Percentiles rank a stretch among this genome's conserved stretches.
Conservation (phyloP, 805 yeast genomes). For the Citeromyces nyonsensis region DNA sequence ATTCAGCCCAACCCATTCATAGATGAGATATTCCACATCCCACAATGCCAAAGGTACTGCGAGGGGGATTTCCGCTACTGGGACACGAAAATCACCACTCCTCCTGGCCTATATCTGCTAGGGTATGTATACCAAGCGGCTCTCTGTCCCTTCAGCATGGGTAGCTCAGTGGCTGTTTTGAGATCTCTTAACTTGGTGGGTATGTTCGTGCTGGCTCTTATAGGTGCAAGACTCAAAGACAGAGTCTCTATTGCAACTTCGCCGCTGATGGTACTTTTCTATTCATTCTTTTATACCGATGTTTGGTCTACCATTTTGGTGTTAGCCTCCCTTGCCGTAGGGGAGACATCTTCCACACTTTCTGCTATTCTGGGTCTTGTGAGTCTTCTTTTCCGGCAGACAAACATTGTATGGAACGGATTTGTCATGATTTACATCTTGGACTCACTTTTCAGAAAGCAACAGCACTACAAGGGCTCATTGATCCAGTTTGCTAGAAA, state of each 20-base stretch:
- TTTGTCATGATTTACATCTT: constrained; percentile 39
- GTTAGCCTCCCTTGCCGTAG: constrained; percentile 31
- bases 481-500: constrained; percentile 15
- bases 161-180: constrained; percentile 21
- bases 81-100: constrained; percentile 91
- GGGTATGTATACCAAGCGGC: constrained; percentile 22
- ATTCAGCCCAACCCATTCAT: constrained; percentile 1
- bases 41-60: constrained; percentile 61
- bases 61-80: constrained; percentile 45
- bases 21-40: constrained; percentile 79
- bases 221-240: constrained; percentile 5
- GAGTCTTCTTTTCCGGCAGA: constrained; percentile 74
- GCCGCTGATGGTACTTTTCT: constrained; percentile 64
- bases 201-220: constrained; percentile 18
- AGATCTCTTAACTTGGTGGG: constrained; percentile 54
- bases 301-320: constrained; percentile 78
- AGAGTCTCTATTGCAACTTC: constrained; percentile 24
- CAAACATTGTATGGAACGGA: constrained; percentile 78
- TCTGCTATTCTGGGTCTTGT: constrained; percentile 42
- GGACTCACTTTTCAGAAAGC: constrained; percentile 28
- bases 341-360: constrained; percentile 8
- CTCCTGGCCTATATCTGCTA: constrained; percentile 72
- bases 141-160: constrained; percentile 18
- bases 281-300: constrained; percentile 79
- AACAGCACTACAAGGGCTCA: background rate